Conservation (phyloP, 805 yeast species). For the Limtongozyma cylindracea region DNA sequence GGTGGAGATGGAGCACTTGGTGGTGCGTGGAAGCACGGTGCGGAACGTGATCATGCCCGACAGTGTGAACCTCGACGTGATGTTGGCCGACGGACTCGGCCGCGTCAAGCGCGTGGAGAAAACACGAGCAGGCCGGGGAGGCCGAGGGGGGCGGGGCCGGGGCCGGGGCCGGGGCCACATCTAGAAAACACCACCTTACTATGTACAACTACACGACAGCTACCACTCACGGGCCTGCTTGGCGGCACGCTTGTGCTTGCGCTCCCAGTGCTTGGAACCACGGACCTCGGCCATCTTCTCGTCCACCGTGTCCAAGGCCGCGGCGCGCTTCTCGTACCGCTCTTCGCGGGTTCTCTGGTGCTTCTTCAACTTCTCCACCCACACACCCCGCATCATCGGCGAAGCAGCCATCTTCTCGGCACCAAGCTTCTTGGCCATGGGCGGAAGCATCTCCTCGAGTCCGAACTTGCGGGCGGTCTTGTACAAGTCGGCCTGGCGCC, state of each 20-base stretch:
- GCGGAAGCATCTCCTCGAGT: conserved; percentile 54
- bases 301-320: conserved; percentile 44
- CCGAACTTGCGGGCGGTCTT: conserved; percentile 68
- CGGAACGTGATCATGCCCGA: conserved; percentile 73
- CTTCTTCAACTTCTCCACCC: too few relatives aligned
- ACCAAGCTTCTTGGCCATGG: too few relatives aligned
- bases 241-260: conserved; percentile 11
- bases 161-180: conserved; percentile 6
- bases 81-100: too few relatives aligned
- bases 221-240: conserved; percentile 12
- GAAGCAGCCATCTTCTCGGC: too few relatives aligned
- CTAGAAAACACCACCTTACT: too few relatives aligned
- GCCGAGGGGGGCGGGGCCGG: conserved; percentile 16
- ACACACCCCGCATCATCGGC: too few relatives aligned
- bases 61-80: conserved; percentile 44
- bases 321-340: conserved; percentile 39
- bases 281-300: conserved; percentile 38
- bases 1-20: conserved; percentile 46
- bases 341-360: conserved; percentile 57
- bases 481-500: conserved; percentile 65
- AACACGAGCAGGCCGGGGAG: conserved; percentile 22
- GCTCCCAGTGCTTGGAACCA: conserved; percentile 15
- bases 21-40: conserved; percentile 73
- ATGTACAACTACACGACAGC: background rate
- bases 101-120: too few relatives aligned